Conservation (phyloP, 2,329 filamentous ascomycete genomes). For the Aureobasidium sp. region DNA sequence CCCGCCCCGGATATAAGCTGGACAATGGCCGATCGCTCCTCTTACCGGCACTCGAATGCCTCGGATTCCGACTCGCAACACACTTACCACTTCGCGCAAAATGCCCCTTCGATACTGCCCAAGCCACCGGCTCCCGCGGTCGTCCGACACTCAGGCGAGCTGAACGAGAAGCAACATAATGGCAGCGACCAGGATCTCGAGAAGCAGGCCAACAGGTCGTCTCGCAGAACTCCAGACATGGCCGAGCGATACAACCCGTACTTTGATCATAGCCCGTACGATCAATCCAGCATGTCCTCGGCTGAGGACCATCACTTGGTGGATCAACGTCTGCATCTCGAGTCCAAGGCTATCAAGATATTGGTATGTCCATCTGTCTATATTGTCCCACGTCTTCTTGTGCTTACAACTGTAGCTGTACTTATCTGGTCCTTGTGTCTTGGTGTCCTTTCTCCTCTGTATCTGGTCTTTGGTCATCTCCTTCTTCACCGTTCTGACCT, state of each 20-base stretch:
- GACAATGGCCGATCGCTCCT: conserved; percentile 12
- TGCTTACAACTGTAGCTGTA: conserved; percentile 35
- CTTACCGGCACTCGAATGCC: background rate
- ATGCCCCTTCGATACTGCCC: conserved; percentile 5
- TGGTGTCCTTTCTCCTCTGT: conserved; percentile 48
- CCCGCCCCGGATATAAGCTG: conserved; percentile 4
- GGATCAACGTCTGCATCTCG: conserved; percentile 33
- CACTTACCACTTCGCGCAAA: background rate
- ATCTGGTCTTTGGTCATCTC: conserved; percentile 49
- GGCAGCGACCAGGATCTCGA: background rate
- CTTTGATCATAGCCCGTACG: background rate
- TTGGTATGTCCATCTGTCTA: conserved; percentile 28
- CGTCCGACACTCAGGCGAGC: background rate
- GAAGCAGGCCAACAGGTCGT: background rate
- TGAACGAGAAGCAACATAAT: background rate
- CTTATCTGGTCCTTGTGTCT: conserved; percentile 47
- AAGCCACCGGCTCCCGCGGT: background rate
- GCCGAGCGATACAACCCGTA: conserved; percentile 6
- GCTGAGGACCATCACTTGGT: conserved; percentile 30
- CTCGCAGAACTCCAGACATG: conserved; percentile 2
- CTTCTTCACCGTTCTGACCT: conserved; percentile 44
- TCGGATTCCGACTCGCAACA: conserved; percentile 10
- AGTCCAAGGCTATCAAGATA: conserved; percentile 39
- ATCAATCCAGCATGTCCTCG: conserved; percentile 17
- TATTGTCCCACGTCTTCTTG: background rate